These are phyloP conservation scores for Raffaelea deltoideospora DNA, from an alignment of 2,329 filamentous ascomycete species.

Conservation along the genomic window DNA sequence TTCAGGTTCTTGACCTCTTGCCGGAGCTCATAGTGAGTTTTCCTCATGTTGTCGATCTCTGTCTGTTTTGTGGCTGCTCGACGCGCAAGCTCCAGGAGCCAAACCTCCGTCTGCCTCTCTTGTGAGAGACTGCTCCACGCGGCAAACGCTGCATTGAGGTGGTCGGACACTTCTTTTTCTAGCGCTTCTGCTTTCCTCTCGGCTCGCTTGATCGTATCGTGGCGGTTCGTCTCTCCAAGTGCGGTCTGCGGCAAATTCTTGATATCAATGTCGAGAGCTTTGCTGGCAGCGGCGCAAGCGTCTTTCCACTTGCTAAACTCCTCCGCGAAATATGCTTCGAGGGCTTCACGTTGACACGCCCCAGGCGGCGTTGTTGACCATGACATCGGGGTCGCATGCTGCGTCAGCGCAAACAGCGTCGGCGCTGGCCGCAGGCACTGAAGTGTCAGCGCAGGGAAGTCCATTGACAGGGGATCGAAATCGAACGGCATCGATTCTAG, in stretches of 20 bases:
- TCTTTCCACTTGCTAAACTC: constrained; percentile 53
- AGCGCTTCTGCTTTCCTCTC: constrained; percentile 41
- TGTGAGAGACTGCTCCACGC: constrained; percentile 56
- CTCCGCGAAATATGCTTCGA: constrained; percentile 50
- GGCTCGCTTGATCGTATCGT: constrained; percentile 30
- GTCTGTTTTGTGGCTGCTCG: constrained; percentile 41
- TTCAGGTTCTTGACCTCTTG: constrained; percentile 44
- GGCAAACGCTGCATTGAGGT: constrained; percentile 61
- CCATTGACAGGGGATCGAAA: constrained; percentile 73
- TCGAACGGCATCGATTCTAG: constrained; percentile 47
- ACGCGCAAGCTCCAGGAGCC: constrained; percentile 47
- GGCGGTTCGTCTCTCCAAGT: constrained; percentile 25
- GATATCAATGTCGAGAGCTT: constrained; percentile 33
- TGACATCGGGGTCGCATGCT: constrained; percentile 61
- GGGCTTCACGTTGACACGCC: constrained; percentile 56
- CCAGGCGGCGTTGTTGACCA: constrained; percentile 71
- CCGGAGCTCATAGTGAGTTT: constrained; percentile 31
- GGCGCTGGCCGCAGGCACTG: constrained; percentile 68
- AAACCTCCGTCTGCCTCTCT: constrained; percentile 42
- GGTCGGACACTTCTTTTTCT: constrained; percentile 55
- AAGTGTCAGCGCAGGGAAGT: constrained; percentile 73
- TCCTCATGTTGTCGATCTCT: constrained; percentile 34
- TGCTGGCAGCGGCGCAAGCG: constrained; percentile 33
- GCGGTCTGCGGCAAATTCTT: constrained; percentile 28
- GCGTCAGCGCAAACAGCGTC: constrained; percentile 67